Evolutionary conservation across 116 monocot genomes (phyloP), one percentile per base, ranked within the genome.

Genomic region (Zostera marina): DNA sequence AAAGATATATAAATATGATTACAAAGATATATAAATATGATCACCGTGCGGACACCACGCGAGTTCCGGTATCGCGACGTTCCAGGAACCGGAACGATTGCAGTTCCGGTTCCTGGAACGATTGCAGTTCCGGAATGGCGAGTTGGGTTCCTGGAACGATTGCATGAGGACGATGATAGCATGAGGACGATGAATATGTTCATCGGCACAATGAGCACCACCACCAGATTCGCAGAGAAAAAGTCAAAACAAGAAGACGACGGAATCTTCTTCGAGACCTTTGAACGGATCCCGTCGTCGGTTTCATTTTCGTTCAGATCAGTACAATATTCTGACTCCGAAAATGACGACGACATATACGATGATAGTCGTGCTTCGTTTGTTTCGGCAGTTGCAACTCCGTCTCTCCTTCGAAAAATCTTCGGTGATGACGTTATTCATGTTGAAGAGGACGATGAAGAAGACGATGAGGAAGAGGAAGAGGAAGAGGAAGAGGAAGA

Each of bases 321-420:
- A n/a, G n/a, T n/a, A n/a, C n/a, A n/a, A n/a, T n/a, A n/a, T n/a
- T n/a, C n/a, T n/a, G n/a, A n/a, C n/a, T n/a, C n/a, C n/a, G n/a
- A n/a, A n/a, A n/a, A n/a, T n/a, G n/a, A n/a, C n/a, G n/a, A n/a
- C n/a, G n/a, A n/a, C n/a, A n/a, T n/a, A 22, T 52, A 73, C 6
- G 77, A 86, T 44, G 84, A 84, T 53, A 66, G 71, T 5, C 89
- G 98, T 26, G 22, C 74, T 38, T 98, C 98, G 56, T 98, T 90
- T 56, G 85, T 74, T 70, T 86, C 98, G 22, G 98, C 98, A 51
- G 40, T 90, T 39, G 77, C 56, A 39, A 26, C 72, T 49, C 82
- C 80, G 42, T 57, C 77, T 70, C 72, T 63, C 9, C 49, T 52
- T 21, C 32, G 19, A 44, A 24, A 44, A 38, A 41, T 56, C 39